A percentile compares a stretch with the other conserved stretches of the same genome.
Evolutionary conservation across 352 stramenopile genomes (phyloP).

Genomic region (Globisporangium ultimum): DNA sequence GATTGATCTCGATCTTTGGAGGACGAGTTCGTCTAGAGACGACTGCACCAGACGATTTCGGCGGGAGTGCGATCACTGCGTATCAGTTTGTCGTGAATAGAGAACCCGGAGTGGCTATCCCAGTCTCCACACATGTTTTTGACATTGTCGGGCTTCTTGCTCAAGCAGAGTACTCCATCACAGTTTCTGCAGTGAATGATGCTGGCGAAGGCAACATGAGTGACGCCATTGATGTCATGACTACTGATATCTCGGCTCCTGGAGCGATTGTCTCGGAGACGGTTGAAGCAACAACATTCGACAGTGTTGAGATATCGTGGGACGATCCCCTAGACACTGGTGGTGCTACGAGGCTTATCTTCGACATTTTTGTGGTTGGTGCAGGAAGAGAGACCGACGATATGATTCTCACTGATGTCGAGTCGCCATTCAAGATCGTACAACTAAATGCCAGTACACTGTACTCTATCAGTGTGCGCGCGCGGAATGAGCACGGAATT

Average conservation of each 20-base stretch:
- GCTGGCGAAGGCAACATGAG: constrained; percentile 27
- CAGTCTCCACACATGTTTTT: constrained; percentile 17
- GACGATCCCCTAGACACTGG: constrained; percentile 31
- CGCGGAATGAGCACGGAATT: constrained; percentile 14
- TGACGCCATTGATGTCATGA: constrained; percentile 21
- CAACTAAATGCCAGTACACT: constrained; percentile 20
- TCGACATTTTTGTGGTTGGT: constrained; percentile 21
- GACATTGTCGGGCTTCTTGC: constrained; percentile 33
- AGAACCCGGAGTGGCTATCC: not conserved
- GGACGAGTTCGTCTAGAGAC: constrained; percentile 29
- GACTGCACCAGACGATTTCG: constrained; percentile 30
- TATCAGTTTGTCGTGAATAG: constrained; percentile 34
- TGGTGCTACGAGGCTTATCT: constrained; percentile 25
- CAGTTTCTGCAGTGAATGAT: constrained; percentile 27
- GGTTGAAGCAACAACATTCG: constrained; percentile 16
- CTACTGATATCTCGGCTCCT: constrained; percentile 19
- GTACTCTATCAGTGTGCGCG: constrained; percentile 34
- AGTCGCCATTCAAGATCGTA: constrained; percentile 8
- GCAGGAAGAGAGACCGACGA: not conserved
- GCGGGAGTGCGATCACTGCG: constrained; percentile 23
- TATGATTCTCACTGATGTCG: not conserved
- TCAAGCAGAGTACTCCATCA: constrained; percentile 24
- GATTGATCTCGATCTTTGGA: constrained; percentile 23
- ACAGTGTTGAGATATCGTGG: constrained; percentile 31
- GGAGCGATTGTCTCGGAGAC: constrained; percentile 16